Conservation (phyloP, 1,284 basidiomycete genomes). For the Cryptococcus sp. region DNA sequence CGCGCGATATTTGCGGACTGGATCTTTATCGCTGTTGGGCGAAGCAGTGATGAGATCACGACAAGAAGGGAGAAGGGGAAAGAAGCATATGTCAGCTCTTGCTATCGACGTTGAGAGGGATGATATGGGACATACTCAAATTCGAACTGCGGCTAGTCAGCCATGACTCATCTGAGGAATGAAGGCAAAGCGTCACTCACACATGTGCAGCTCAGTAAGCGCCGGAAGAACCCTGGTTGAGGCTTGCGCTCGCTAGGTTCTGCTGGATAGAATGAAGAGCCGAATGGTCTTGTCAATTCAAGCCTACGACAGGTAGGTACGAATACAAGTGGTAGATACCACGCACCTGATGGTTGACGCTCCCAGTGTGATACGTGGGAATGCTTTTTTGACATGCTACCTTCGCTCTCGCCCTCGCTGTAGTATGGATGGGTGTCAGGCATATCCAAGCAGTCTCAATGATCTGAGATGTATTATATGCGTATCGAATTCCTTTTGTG, state of each 20-base stretch:
- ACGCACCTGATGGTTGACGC: no score
- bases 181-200: background rate
- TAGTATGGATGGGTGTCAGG: no score
- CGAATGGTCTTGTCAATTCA: no score
- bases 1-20: background rate
- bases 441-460: no score
- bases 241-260: background rate
- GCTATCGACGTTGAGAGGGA: background rate
- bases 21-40: background rate
- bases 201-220: conserved; percentile 3
- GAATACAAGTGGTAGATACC: no score
- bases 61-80: background rate
- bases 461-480: no score
- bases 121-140: background rate
- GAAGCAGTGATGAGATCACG: background rate
- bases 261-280: background rate
- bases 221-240: background rate
- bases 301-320: no score
- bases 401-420: no score
- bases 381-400: no score
- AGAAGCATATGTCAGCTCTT: background rate
- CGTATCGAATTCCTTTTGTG: no score
- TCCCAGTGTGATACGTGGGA: no score
- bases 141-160: background rate
- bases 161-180: background rate